Evolutionary conservation across 2,329 filamentous ascomycete species (phyloP).

Genomic region (Penicillium sp.): DNA sequence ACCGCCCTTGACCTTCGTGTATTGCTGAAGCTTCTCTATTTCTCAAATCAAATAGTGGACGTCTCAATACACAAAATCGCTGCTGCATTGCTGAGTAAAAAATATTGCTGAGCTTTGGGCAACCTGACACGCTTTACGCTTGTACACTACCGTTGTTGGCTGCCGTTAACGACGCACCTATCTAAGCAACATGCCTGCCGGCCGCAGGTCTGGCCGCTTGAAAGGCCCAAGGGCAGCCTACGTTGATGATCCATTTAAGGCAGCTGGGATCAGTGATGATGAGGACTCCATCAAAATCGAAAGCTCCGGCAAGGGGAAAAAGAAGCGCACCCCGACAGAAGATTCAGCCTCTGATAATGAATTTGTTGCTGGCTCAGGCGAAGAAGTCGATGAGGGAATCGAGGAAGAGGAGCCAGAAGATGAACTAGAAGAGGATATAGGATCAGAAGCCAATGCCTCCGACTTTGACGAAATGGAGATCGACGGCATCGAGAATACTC

Average conservation of each 20-base stretch:
- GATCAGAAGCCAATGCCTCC: conserved; percentile 17
- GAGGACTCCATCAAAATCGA: conserved; percentile 19
- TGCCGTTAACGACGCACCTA: not conserved
- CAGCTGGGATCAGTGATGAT: conserved; percentile 30
- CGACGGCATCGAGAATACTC: not conserved
- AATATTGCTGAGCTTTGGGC: not conserved
- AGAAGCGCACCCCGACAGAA: conserved; percentile 11
- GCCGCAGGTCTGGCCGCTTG: conserved; percentile 36
- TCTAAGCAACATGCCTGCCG: conserved; percentile 21
- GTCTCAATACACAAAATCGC: not conserved
- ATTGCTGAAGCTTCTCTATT: conserved; percentile 7
- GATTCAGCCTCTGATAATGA: conserved; percentile 35
- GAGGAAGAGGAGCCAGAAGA: conserved; percentile 21
- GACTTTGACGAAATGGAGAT: conserved; percentile 18
- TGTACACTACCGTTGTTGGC: not conserved
- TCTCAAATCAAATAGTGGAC: not conserved
- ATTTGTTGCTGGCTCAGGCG: conserved; percentile 24
- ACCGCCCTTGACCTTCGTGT: conserved; percentile 1
- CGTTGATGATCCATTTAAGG: conserved; percentile 34
- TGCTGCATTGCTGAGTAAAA: not conserved
- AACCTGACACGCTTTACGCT: not conserved
- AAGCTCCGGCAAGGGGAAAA: conserved; percentile 12
- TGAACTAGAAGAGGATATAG: conserved; percentile 16
- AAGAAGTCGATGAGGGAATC: conserved; percentile 16
- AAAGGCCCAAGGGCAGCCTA: conserved; percentile 31